Evolutionary conservation across 441 rosid genomes (phyloP).

Genomic region (Breynia disticha): DNA sequence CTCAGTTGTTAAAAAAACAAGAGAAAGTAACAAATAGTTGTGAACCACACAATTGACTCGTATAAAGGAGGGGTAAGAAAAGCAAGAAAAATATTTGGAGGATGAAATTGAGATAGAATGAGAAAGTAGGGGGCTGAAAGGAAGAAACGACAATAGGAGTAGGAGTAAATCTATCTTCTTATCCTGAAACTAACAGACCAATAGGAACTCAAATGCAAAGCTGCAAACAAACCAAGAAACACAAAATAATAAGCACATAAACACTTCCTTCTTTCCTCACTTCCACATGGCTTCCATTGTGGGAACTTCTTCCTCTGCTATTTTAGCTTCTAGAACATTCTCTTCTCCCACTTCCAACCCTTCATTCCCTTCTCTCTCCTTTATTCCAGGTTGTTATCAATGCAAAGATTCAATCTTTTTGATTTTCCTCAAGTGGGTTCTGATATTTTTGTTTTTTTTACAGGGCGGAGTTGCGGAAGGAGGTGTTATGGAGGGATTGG

Average conservation of each 20-base stretch:
- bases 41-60: no score
- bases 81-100: no score
- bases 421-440: no score
- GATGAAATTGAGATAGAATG: no score
- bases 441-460: no score
- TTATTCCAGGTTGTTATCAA: conserved; percentile 37
- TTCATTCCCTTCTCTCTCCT: conserved; percentile 31
- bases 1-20: no score
- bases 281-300: conserved; percentile 54
- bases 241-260: background rate
- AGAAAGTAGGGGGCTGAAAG: no score
- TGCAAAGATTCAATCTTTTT: no score
- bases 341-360: conserved; percentile 36
- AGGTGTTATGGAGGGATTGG: conserved; percentile 38
- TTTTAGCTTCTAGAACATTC: conserved; percentile 44
- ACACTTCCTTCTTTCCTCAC: conserved; percentile 1
- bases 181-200: conserved; percentile 35
- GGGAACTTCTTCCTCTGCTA: conserved; percentile 48
- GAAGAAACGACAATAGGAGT: no score
- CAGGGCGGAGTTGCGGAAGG: conserved; percentile 25
- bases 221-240: conserved; percentile 1
- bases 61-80: no score
- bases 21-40: no score
- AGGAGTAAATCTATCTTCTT: conserved; percentile 40
- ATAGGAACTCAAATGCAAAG: conserved; percentile 18